Base-by-base conservation (phyloP, 2,329 filamentous ascomycete species). In the Allantophomopsis cytisporea region DNA sequence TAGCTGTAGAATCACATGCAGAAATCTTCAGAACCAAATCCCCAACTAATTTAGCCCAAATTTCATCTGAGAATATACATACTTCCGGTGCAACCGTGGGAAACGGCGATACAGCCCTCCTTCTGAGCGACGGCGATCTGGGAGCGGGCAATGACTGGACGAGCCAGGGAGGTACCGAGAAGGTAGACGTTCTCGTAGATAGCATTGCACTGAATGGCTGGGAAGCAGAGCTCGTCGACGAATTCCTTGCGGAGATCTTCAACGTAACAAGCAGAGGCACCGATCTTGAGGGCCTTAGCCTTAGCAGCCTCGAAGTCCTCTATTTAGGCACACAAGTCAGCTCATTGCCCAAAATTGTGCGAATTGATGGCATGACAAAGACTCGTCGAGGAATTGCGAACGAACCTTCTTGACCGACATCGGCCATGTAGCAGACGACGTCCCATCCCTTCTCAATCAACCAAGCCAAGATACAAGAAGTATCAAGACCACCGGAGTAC, bases 241-340 rank as follows among this genome's bases (percentile, higher is more conserved):
- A 91, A 88, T 61, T 85, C 80, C 50, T 69, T 68, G 52, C 76
- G 74, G 40, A 89, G 69, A 58, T 91, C 73, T 45, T 68, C 62
- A 47, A 77, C 68, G 41, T 52, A 50, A 34, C 48, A 52, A 42
- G 48, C 50, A 31, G 50, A 48, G 46, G 57, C 56, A 40, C 57
- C 56, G 38, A 60, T 55, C 57, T 63, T 58, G 55, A 61, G 54
- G 40, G 80, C 81, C 71, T 88, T 87, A 55, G 72, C 70, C 62
- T 81, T 73, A 42, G 82, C 83, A 43, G 69, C 79, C 35, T 73
- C 71, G 56, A 75, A 87, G 62, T 86, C 80, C 63, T 87, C 82
- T 62, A 50, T 46, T 36, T 32, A 20, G 32, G 28, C 21, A 32
- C 2, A 13, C 3, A 11, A 38, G 28, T 38, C 20, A 31, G 28